Conservation (phyloP, 495 filamentous ascomycete genomes). For the Immersiella caudata region DNA sequence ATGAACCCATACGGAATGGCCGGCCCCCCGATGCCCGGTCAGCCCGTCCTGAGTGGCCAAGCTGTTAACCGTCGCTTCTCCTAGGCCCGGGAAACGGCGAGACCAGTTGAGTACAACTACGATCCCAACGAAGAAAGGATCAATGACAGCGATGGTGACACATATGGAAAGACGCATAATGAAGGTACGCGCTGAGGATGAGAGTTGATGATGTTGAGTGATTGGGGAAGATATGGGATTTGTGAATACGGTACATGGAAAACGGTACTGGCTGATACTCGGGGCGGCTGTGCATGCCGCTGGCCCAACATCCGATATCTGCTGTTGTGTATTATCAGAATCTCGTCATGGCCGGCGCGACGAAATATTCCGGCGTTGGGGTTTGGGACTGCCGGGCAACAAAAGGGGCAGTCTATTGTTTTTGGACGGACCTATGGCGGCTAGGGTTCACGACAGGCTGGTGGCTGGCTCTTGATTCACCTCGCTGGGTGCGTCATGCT, state of each 20-base stretch:
- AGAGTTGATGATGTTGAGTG: too few species aligned
- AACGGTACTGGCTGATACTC: not conserved
- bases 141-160: not conserved
- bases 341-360: not conserved
- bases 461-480: not conserved
- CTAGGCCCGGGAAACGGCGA: slow-evolving; percentile 34
- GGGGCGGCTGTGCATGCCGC: not conserved
- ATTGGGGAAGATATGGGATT: not conserved
- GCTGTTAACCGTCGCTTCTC: slow-evolving; percentile 56
- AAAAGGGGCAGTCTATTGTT: slow-evolving; percentile 9
- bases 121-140: too few species aligned
- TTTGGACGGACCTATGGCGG: not conserved
- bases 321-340: not conserved
- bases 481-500: not conserved
- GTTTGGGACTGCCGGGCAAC: not conserved
- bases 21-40: slow-evolving; percentile 50
- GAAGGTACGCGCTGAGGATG: not conserved
- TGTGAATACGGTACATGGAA: not conserved
- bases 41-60: slow-evolving; percentile 59
- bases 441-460: not conserved
- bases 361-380: not conserved
- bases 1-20: slow-evolving; percentile 75
- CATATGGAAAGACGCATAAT: not conserved
- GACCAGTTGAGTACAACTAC: too few species aligned
- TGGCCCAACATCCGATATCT: not conserved